Evolutionary conservation across 116 monocot genomes (phyloP), one percentile per base, ranked within the genome.

Genomic region (Posidonia oceanica): DNA sequence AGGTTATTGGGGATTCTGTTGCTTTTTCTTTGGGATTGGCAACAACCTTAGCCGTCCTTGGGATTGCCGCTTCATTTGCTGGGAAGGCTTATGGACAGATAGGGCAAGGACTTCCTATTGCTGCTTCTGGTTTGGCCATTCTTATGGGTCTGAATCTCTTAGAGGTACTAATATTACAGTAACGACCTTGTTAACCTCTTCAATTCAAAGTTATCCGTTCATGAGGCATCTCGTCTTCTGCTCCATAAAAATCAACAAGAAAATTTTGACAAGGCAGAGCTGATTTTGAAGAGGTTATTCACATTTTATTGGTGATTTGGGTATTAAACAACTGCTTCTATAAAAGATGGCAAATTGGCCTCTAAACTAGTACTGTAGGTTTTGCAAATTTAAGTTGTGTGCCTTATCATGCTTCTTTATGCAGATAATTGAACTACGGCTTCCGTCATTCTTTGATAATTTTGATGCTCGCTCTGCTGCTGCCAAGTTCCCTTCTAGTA

Each of bases 31-130:
- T 96, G 77, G 96, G 96, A 67, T 80, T 96, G 70, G 96, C 96
- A 71, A 96, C 96, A 82, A 96, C 96, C 40, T 82, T 96, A 72
- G 91, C 91, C 36, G 61, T 88, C 40, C 91, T 96, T 39, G 96
- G 96, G 18, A 80, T 96, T 76, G 87, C 80, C 72, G 96, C 96
- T 75, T 88, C 96, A 20, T 91, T 96, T 89, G 96, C 96, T 75
- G 96, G 91, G 78, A 96, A 96, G 69, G 96, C 96, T 54, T 96
- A 96, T 87, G 96, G 96, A 18, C 96, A 96, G 77, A 79, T 96
- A 67, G 95, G 95, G 21, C 85, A 91, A 82, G 91, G 96, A 38
- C 89, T 96, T 71, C 91, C 96, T 40, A 54, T 96, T 61, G 96
- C 80, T 77, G 91, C 96, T 74, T 96, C 96, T 51, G 83, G 81